These are phyloP conservation scores for Phlyctochytrium bullatum DNA, from an alignment of 192 early-diverging fungal genomes.

Conservation along the genomic window DNA sequence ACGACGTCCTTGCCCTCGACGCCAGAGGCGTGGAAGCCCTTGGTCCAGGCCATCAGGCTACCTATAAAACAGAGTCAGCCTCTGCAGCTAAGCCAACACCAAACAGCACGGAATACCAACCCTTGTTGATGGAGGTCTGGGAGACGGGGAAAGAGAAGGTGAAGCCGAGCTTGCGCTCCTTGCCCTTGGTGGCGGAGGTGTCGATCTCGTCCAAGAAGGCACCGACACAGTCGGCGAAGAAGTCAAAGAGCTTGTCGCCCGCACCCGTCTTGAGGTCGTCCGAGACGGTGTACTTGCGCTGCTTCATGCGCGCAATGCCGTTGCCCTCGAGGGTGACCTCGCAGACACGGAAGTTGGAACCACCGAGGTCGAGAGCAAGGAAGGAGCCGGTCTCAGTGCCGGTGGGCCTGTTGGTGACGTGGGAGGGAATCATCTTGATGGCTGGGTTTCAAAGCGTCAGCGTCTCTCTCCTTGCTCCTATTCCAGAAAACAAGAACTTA, in stretches of 20 bases:
- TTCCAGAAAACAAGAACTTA: not conserved
- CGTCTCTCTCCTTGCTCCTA: not conserved
- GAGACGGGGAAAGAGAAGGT: conserved; percentile 94
- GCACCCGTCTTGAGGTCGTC: conserved; percentile 77
- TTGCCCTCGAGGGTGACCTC: conserved; percentile 77
- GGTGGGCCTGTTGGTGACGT: conserved; percentile 72
- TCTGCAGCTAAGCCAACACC: not conserved
- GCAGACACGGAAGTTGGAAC: conserved; percentile 88
- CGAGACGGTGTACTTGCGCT: conserved; percentile 69
- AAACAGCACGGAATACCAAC: conserved; percentile 9
- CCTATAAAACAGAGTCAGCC: conserved; percentile 19
- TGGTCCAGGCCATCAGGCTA: conserved; percentile 60
- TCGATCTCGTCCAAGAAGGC: conserved; percentile 58
- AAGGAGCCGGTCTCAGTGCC: conserved; percentile 85
- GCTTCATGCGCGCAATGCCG: conserved; percentile 66
- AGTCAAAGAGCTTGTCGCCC: conserved; percentile 77
- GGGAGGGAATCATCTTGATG: conserved; percentile 84
- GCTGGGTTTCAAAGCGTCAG: not conserved
- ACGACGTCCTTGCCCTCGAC: conserved; percentile 83
- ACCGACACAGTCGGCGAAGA: conserved; percentile 82
- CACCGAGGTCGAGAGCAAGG: conserved; percentile 90
- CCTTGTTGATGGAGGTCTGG: conserved; percentile 60
- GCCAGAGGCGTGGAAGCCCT: conserved; percentile 80
- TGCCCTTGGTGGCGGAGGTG: not conserved
- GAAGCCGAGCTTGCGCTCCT: conserved; percentile 62